These are phyloP conservation scores for Mortierella sp. DNA, from an alignment of 371 early-diverging fungal species.

Conservation along the genomic window DNA sequence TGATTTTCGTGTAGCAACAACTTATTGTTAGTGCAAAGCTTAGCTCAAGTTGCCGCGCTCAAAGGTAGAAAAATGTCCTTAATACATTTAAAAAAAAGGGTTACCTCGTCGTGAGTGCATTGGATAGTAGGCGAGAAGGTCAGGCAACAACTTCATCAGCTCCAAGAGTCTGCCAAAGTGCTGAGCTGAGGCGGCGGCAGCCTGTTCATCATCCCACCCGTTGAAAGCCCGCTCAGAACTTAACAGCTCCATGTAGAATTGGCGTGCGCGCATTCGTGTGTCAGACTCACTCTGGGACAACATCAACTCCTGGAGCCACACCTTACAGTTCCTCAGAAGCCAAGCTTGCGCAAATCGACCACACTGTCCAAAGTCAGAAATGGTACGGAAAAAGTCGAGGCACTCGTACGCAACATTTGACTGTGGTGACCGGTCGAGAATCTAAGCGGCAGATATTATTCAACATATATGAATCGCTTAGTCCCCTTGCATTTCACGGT, in stretches of 20 bases:
- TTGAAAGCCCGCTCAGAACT: slow-evolving; percentile 54
- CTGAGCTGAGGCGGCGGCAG: slow-evolving; percentile 22
- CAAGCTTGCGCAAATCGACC: slow-evolving; percentile 44
- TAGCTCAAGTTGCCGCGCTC: not conserved
- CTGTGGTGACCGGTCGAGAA: slow-evolving; percentile 44
- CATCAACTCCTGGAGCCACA: slow-evolving; percentile 49
- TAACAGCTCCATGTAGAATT: slow-evolving; percentile 50
- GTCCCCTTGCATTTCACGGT: not conserved
- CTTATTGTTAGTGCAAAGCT: not conserved
- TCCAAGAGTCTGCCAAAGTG: slow-evolving; percentile 43
- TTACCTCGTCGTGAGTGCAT: slow-evolving; percentile 35
- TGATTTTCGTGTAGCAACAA: not conserved
- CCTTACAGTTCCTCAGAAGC: slow-evolving; percentile 29
- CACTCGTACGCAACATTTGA: slow-evolving; percentile 43
- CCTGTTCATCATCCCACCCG: slow-evolving; percentile 47
- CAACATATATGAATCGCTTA: not conserved
- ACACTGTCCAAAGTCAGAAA: slow-evolving; percentile 50
- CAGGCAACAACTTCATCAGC: slow-evolving; percentile 26
- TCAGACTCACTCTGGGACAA: slow-evolving; percentile 39
- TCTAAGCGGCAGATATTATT: not conserved
- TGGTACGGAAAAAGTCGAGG: slow-evolving; percentile 49
- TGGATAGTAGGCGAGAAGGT: slow-evolving; percentile 30
- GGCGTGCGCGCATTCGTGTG: slow-evolving; percentile 37
- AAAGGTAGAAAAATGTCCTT: not conserved
- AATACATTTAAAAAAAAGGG: not conserved